Evolutionary conservation across 2,329 filamentous ascomycete species (phyloP).

Genomic region (Plenodomus lindquistii): DNA sequence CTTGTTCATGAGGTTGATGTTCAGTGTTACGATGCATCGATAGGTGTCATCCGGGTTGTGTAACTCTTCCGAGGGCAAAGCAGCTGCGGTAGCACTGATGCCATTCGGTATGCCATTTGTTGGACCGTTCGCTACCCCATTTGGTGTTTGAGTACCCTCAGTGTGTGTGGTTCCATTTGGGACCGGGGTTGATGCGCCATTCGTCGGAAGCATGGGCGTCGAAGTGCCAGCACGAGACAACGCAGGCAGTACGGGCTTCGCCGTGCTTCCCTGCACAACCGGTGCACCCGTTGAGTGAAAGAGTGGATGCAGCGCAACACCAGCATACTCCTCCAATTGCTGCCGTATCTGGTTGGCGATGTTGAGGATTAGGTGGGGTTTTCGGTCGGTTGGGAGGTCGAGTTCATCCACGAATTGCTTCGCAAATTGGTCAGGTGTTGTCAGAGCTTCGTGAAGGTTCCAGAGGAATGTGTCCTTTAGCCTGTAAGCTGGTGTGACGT

Average conservation of each 20-base stretch:
- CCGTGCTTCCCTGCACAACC: slow-evolving; percentile 34
- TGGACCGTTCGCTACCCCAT: slow-evolving; percentile 58
- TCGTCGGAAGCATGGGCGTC: slow-evolving; percentile 51
- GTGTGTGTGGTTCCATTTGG: slow-evolving; percentile 49
- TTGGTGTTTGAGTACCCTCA: slow-evolving; percentile 51
- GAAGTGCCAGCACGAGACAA: slow-evolving; percentile 57
- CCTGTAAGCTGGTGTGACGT: slow-evolving; percentile 80
- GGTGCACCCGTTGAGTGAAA: slow-evolving; percentile 66
- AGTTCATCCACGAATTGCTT: slow-evolving; percentile 86
- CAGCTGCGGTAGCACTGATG: slow-evolving; percentile 71
- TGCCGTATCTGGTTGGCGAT: slow-evolving; percentile 94
- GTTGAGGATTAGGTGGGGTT: slow-evolving; percentile 68
- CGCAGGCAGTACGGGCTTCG: slow-evolving; percentile 42
- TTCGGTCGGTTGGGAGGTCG: slow-evolving; percentile 76
- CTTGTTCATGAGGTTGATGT: slow-evolving; percentile 86
- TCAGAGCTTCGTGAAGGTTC: slow-evolving; percentile 93
- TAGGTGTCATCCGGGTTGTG: slow-evolving; percentile 93
- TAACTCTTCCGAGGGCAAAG: slow-evolving; percentile 68
- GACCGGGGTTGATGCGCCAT: slow-evolving; percentile 61
- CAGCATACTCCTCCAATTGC: slow-evolving; percentile 94
- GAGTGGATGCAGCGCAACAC: slow-evolving; percentile 88
- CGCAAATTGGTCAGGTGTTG: slow-evolving; percentile 96
- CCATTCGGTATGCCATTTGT: slow-evolving; percentile 57
- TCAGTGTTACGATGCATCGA: slow-evolving; percentile 87
- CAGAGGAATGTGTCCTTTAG: slow-evolving; percentile 95